Percentiles rank a stretch among this genome's conserved stretches.
These are phyloP conservation scores for Coemansia sp. DNA, from an alignment of 192 early-diverging fungal genomes.

Conservation along the genomic window DNA sequence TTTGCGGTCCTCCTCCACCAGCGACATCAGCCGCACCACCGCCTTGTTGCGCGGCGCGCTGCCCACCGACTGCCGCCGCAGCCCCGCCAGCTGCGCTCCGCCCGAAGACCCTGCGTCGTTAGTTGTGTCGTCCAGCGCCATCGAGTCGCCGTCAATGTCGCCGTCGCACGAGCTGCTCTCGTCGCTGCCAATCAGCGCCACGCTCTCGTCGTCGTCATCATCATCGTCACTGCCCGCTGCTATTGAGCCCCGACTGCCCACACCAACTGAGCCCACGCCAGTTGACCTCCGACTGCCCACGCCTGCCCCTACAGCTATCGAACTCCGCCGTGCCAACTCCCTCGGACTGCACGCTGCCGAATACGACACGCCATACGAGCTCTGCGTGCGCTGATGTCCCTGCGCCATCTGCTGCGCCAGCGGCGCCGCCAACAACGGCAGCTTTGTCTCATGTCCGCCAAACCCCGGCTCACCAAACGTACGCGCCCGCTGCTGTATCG, in stretches of 20 bases:
- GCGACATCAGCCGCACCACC: slow-evolving; percentile 38
- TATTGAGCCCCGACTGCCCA: no score
- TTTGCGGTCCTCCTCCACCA: slow-evolving; percentile 45
- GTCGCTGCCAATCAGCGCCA: slow-evolving; percentile 1
- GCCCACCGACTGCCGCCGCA: slow-evolving; percentile 21
- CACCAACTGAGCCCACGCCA: no score
- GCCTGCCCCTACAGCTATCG: slow-evolving; percentile 14
- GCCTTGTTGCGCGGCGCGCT: slow-evolving; percentile 48
- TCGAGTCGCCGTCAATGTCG: slow-evolving; percentile 20
- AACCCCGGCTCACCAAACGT: neutral
- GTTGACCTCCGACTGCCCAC: neutral
- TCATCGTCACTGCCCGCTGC: slow-evolving; percentile 24
- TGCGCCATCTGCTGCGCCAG: neutral
- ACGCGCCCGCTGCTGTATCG: neutral
- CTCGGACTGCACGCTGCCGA: slow-evolving; percentile 6
- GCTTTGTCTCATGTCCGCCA: slow-evolving; percentile 7
- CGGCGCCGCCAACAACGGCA: slow-evolving; percentile 8
- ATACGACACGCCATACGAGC: neutral
- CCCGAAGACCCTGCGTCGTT: slow-evolving; percentile 9
- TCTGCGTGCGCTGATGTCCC: neutral
- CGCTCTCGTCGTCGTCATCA: slow-evolving; percentile 17
- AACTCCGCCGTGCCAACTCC: slow-evolving; percentile 19
- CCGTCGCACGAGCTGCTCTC: slow-evolving; percentile 7
- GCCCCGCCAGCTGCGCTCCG: neutral
- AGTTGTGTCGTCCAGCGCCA: slow-evolving; percentile 14